Evolutionary conservation across 2,329 filamentous ascomycete genomes (phyloP).

Genomic region (Zelopaecilomyces penicillatus): DNA sequence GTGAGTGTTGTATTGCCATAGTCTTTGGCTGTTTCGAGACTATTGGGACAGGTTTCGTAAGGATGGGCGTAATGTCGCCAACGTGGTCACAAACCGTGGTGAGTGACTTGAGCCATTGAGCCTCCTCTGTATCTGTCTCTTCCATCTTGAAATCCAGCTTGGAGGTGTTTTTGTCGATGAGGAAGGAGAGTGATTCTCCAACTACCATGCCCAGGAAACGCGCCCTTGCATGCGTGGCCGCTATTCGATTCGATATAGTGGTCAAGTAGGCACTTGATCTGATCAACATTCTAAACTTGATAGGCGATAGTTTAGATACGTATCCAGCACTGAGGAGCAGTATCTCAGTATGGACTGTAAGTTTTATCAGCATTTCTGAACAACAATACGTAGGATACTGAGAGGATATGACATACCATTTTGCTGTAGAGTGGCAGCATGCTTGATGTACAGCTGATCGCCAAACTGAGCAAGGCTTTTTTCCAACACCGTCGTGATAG

Average conservation of each 20-base stretch:
- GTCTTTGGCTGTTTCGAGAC: conserved; percentile 5
- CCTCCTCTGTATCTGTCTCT: conserved; percentile 65
- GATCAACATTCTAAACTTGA: conserved; percentile 59
- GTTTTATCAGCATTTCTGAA: conserved; percentile 14
- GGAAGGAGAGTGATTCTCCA: conserved; percentile 59
- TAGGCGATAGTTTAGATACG: conserved; percentile 55
- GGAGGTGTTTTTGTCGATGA: conserved; percentile 61
- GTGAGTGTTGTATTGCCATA: conserved; percentile 10
- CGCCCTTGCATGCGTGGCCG: conserved; percentile 63
- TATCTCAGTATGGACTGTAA: conserved; percentile 65
- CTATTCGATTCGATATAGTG: conserved; percentile 76
- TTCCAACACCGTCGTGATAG: conserved; percentile 51
- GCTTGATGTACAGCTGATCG: conserved; percentile 78
- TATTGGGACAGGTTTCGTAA: conserved; percentile 10
- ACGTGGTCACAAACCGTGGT: conserved; percentile 52
- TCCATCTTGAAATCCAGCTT: conserved; percentile 78
- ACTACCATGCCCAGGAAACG: conserved; percentile 84
- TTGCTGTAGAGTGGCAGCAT: conserved; percentile 78
- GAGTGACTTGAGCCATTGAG: conserved; percentile 64
- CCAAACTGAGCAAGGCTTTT: conserved; percentile 68
- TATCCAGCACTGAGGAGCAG: conserved; percentile 72
- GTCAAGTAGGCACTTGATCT: conserved; percentile 67
- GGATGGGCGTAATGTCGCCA: conserved; percentile 48
- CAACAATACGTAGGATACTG: not conserved
- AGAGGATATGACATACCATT: conserved; percentile 52